Conservation (phyloP, 78 protist genomes). For the Dictyostelium firmibasis region DNA sequence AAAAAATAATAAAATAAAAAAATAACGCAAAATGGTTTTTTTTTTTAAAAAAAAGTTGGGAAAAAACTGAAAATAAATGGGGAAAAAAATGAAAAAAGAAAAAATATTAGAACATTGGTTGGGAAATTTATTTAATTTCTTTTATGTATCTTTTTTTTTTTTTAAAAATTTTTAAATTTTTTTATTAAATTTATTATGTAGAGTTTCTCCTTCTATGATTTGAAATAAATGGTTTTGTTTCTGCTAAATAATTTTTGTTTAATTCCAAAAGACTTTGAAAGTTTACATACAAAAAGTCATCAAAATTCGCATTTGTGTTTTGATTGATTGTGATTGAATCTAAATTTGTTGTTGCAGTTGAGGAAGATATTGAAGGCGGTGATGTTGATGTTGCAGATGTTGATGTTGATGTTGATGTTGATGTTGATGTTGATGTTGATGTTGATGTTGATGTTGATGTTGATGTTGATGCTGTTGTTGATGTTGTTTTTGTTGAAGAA, state of each 20-base stretch:
- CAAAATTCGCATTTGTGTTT: constrained; percentile 13
- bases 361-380: neutral
- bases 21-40: neutral
- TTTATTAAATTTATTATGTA: neutral
- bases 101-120: too few relatives aligned
- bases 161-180: neutral
- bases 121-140: neutral
- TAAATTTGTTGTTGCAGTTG: neutral
- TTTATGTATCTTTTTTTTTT: too few relatives aligned
- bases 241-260: constrained; percentile 52
- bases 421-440: neutral
- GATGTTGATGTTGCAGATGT: neutral
- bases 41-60: neutral
- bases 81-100: neutral
- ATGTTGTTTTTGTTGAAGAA: neutral
- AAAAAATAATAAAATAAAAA: too few relatives aligned
- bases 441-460: neutral
- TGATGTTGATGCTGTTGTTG: neutral
- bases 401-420: neutral
- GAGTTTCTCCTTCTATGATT: constrained; percentile 65
- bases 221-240: constrained; percentile 39
- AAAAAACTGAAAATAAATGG: neutral
- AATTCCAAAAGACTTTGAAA: constrained; percentile 68
- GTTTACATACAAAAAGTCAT: constrained; percentile 70
- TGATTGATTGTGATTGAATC: neutral